Evolutionary conservation across 768 basidiomycete genomes (phyloP), one percentile per base, ranked within the genome.

Genomic region (Neoboletus subvelutipes): DNA sequence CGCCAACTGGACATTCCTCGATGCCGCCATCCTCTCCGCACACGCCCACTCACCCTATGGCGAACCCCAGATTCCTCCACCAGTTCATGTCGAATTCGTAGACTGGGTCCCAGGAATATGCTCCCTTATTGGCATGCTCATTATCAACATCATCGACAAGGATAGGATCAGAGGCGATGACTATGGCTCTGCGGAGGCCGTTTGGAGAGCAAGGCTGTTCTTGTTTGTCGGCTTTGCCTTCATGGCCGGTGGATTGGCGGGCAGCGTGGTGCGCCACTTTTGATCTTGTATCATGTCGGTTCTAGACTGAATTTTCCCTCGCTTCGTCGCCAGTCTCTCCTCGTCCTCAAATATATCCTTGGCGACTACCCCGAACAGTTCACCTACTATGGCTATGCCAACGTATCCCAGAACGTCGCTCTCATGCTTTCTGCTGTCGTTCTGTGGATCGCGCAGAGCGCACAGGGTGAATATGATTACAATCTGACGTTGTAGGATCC

Each of bases 31-130:
- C 52, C 80, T 94, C 40, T 97, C 94, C 11, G 85, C 90, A 4
- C 92, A 96, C 65, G 92, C 93, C 0, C 84, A 83, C 52, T 75
- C 90, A 1, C 90, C 92, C 4, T 83, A 83, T 60, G 87, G 83
- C 39, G 80, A 86, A 5, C 88, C 88, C 3, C 80, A 87, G 63
- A 78, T 85, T 50, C 82, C 85, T 0, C 77, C 84, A 1, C 87
- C 87, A 10, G 84, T 90, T 13, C 93, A 93, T 66, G 91, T 99
- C 70, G 77, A 82, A 13, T 97, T 98, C 70, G 86, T 93, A 54
- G 97, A 98, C 78, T 99, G 97, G 97, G 78, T 97, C n/a, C 94
- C 96, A 0, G 96, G 95, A 22, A 84, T 98, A 64, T 94, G 88
- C 73, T 93, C 92, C 8, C 82, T 97, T 31, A 75, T 98, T 13